Percentiles rank a stretch among this genome's conserved stretches.
These are phyloP conservation scores for Russula earlei DNA, from an alignment of 768 basidiomycete species.

Conservation along the genomic window DNA sequence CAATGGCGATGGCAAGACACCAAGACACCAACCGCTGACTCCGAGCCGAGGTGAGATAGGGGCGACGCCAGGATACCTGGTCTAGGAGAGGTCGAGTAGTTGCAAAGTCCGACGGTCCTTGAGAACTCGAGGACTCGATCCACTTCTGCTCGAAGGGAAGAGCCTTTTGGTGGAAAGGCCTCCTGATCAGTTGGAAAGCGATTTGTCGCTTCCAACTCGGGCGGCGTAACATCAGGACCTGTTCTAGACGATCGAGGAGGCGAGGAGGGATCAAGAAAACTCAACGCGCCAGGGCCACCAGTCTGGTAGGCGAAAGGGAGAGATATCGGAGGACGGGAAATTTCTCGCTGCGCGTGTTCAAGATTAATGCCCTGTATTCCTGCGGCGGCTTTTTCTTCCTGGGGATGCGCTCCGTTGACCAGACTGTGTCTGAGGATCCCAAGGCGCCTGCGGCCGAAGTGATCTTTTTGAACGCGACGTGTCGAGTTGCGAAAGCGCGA, in stretches of 20 bases:
- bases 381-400: not conserved
- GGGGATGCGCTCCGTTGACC: not conserved
- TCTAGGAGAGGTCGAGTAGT: not conserved
- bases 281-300: not conserved
- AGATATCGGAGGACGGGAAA: not conserved
- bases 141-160: constrained; percentile 4
- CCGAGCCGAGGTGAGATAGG: not conserved
- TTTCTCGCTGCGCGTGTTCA: constrained; percentile 11
- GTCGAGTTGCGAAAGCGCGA: constrained; percentile 16
- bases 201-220: not conserved
- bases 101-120: constrained; percentile 12
- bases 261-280: not conserved
- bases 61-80: not conserved
- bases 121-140: constrained; percentile 15
- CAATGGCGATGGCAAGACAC: too few relatives aligned
- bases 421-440: constrained; percentile 15
- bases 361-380: constrained; percentile 2
- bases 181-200: not conserved
- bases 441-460: constrained; percentile 17
- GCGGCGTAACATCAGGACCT: not conserved
- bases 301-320: not conserved
- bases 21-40: not conserved
- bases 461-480: constrained; percentile 16
- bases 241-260: not conserved
- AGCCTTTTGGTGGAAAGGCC: not conserved